These are phyloP conservation scores for Staphylotrichum longicolle DNA, from an alignment of 495 filamentous ascomycete genomes.

Conservation along the genomic window DNA sequence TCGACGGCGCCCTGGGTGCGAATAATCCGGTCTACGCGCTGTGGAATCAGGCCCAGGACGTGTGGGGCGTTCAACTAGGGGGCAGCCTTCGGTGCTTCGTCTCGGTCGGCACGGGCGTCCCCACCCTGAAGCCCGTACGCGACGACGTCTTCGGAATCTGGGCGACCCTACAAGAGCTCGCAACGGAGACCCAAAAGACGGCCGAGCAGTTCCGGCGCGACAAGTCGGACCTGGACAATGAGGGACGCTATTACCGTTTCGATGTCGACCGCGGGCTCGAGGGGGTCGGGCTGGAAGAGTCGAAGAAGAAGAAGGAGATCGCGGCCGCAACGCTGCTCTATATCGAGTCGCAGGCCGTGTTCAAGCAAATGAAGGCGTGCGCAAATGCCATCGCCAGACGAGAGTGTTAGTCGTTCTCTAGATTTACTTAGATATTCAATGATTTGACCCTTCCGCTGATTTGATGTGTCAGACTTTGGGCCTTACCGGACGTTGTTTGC, in stretches of 20 bases:
- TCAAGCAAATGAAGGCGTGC: slow-evolving; percentile 40
- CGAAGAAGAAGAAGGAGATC: slow-evolving; percentile 40
- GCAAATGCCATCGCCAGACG: slow-evolving; percentile 14
- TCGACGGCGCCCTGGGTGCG: slow-evolving; percentile 41
- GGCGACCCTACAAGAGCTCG: slow-evolving; percentile 32
- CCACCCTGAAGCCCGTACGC: slow-evolving; percentile 33
- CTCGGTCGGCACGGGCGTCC: slow-evolving; percentile 48
- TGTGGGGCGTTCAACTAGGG: slow-evolving; percentile 39
- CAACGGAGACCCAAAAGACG: slow-evolving; percentile 44
- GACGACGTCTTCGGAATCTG: slow-evolving; percentile 33
- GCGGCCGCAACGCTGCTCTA: slow-evolving; percentile 43
- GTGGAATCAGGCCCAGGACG: slow-evolving; percentile 44
- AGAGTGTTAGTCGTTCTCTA: too few species aligned
- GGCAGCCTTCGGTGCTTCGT: slow-evolving; percentile 43
- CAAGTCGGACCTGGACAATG: slow-evolving; percentile 37
- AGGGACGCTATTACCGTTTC: slow-evolving; percentile 45
- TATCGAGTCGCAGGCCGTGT: slow-evolving; percentile 37
- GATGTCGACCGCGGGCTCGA: slow-evolving; percentile 47
- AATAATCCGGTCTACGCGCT: slow-evolving; percentile 51
- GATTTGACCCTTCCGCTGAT: too few species aligned
- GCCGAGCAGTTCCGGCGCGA: slow-evolving; percentile 41
- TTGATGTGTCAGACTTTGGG: too few species aligned
- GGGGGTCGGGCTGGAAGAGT: slow-evolving; percentile 43
- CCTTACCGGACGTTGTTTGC: too few species aligned
- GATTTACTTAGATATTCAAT: too few species aligned